Evolutionary conservation across 495 filamentous ascomycete genomes (phyloP), one percentile per base, ranked within the genome.

Genomic region (Lasiosphaeria hispida): DNA sequence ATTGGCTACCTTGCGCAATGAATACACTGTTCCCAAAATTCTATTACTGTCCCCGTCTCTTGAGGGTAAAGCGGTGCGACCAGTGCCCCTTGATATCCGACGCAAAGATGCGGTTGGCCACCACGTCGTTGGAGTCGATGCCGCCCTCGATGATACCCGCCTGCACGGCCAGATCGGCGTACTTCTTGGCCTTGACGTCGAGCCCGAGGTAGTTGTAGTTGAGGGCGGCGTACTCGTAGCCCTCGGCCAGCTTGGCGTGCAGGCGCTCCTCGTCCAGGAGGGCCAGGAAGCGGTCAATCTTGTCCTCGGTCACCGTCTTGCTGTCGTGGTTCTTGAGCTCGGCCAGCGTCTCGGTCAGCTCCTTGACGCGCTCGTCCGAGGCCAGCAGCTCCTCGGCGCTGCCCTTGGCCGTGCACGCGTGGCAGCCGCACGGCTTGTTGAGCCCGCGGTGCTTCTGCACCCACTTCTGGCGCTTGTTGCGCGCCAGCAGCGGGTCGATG

Each of bases 201-300:
- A 57, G 18, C 3, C 69, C 69, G 0, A 72, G 39, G 15, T 69
- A 65, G 52, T 74, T 74, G 51, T 73, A 75, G 52, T 75, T 75
- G n/a, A 68, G 43, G 44, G 72, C 72, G 7, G 71, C 72, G 37
- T 72, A 44, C 57, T 70, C 68, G 51, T 74, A 74, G 7, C 67
- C 62, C 35, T 70, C 70, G 4, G 65, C 57, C n/a, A 72, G 38
- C 43, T 58, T 59, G 2, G 45, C 52, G 0, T 72, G 54, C 41
- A 75, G 53, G 45, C 53, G 37, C 50, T 75, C 72, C 48, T 65
- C 19, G 44, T 64, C 54, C 7, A 63, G 58, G 41, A 75, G 50
- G 43, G 62, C 52, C 9, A 75, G 0, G 11, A 66, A 68, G 8
- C 58, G 39, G 37, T 69, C 68, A 30, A 75, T 70, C 68, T 66